Percentiles rank a stretch among this genome's conserved stretches.
phyloP scores from a whole-genome alignment of 495 filamentous ascomycete species.

The Penicillium steckii region DNA sequence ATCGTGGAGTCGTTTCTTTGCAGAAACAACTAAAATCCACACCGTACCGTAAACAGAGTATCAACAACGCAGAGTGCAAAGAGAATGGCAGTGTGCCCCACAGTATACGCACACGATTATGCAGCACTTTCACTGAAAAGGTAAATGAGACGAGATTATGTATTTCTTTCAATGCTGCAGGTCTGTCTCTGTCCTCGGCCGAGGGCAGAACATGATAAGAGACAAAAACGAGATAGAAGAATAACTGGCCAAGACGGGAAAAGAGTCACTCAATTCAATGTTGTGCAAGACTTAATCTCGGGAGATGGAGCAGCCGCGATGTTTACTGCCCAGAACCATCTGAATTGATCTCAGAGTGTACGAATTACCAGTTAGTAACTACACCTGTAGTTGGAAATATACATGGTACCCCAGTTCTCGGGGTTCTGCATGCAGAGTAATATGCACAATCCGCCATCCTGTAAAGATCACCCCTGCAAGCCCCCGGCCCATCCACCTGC shows the following conservation, averaged over 20 bases:
- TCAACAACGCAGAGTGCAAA: background rate
- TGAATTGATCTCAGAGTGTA: background rate
- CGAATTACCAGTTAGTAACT: too few relatives aligned
- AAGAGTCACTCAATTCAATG: background rate
- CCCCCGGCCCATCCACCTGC: background rate
- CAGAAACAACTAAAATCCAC: slow-evolving; percentile 3
- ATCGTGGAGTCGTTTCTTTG: slow-evolving; percentile 16
- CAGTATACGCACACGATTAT: background rate
- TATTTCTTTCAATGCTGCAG: background rate
- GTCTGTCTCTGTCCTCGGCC: background rate
- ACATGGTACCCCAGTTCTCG: slow-evolving; percentile 18
- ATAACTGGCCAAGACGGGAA: background rate
- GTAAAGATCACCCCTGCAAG: background rate
- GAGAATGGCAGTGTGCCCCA: background rate
- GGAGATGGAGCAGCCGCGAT: background rate
- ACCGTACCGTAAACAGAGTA: too few relatives aligned
- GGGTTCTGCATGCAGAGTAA: slow-evolving; percentile 18
- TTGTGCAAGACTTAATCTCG: background rate
- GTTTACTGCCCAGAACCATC: background rate
- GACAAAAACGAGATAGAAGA: background rate
- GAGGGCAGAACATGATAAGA: background rate
- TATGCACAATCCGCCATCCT: slow-evolving; percentile 6
- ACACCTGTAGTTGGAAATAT: too few relatives aligned
- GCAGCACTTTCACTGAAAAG: background rate
- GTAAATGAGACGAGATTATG: background rate